Conservation (phyloP, 345 rosid genomes). For the Ceriops tagal region DNA sequence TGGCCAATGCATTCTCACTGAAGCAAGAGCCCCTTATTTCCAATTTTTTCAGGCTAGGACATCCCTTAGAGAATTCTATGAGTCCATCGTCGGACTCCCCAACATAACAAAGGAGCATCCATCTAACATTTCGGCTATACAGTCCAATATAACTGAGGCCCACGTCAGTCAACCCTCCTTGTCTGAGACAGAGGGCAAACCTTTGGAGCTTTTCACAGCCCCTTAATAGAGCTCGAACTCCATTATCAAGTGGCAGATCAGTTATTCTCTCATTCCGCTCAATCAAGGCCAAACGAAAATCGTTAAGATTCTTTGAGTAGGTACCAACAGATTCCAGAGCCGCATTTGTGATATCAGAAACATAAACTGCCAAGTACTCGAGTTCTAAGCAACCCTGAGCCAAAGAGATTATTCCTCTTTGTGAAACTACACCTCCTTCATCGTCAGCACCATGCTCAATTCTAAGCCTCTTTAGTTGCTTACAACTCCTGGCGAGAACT, state of each 20-base stretch:
- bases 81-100: conserved; percentile 81
- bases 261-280: conserved; percentile 66
- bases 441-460: conserved; percentile 93
- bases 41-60: conserved; percentile 78
- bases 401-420: conserved; percentile 75
- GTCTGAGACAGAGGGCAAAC: conserved; percentile 77
- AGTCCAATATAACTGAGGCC: conserved; percentile 75
- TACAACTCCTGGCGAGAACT: conserved; percentile 70
- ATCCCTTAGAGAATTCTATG: conserved; percentile 72
- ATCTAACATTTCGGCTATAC: conserved; percentile 72
- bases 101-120: conserved; percentile 89
- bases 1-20: conserved; percentile 70
- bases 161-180: conserved; percentile 74
- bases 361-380: conserved; percentile 80
- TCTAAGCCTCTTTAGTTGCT: conserved; percentile 76
- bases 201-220: conserved; percentile 80
- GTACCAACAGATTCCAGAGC: conserved; percentile 65
- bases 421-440: conserved; percentile 83
- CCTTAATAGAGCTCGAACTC: conserved; percentile 75
- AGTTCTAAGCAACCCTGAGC: conserved; percentile 82
- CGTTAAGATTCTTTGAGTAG: conserved; percentile 61
- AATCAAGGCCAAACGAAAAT: conserved; percentile 86
- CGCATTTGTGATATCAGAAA: conserved; percentile 75
- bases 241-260: conserved; percentile 85
- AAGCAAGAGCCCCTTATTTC: conserved; percentile 95